These are phyloP conservation scores for Neopestalotiopsis rosae DNA, from an alignment of 2,329 filamentous ascomycete genomes.

Conservation along the genomic window DNA sequence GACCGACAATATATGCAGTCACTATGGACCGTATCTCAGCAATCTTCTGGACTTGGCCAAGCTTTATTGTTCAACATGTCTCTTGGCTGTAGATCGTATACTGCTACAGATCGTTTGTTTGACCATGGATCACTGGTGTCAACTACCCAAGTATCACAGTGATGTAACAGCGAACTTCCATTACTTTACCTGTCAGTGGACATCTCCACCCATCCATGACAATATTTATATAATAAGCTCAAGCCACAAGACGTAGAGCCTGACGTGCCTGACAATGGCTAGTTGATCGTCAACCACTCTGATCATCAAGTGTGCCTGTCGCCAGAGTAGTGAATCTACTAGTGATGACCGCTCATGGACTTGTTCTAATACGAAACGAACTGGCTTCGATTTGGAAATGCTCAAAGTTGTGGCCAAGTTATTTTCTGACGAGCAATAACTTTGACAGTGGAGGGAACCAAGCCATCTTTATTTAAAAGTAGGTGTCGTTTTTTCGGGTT, in stretches of 20 bases:
- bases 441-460: background rate
- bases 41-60: no score
- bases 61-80: no score
- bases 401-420: background rate
- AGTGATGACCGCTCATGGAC: background rate
- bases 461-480: background rate
- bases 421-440: background rate
- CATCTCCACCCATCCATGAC: background rate
- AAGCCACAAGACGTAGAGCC: background rate
- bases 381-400: background rate
- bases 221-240: constrained; percentile 3
- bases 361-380: no score
- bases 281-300: background rate
- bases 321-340: background rate
- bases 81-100: no score
- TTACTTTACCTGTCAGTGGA: background rate
- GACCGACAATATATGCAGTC: no score
- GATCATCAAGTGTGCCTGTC: background rate
- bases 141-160: no score
- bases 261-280: background rate
- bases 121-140: no score
- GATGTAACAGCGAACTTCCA: background rate
- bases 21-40: no score
- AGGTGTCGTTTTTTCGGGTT: background rate
- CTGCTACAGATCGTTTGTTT: no score